phyloP scores from a whole-genome alignment of 768 basidiomycete genomes.

The Rhizopogon vinicolor region DNA sequence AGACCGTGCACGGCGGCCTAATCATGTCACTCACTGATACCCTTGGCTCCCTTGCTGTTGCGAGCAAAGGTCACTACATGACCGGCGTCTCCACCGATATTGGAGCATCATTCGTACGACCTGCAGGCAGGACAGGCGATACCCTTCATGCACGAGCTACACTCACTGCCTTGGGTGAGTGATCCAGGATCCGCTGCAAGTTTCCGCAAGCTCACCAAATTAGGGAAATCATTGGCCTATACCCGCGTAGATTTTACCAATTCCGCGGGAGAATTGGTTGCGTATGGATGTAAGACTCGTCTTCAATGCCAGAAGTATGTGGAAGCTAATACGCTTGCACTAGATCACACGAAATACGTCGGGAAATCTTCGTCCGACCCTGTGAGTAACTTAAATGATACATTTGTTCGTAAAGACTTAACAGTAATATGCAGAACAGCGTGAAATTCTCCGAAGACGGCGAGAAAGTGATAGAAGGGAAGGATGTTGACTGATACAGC shows the following conservation, averaged over 20 bases:
- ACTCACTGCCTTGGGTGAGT: slow-evolving; percentile 64
- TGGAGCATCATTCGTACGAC: slow-evolving; percentile 71
- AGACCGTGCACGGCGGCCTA: slow-evolving; percentile 76
- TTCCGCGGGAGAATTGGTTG: slow-evolving; percentile 62
- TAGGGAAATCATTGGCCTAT: slow-evolving; percentile 78
- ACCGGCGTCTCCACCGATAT: slow-evolving; percentile 87
- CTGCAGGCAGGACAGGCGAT: slow-evolving; percentile 70
- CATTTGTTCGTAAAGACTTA: neutral
- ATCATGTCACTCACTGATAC: slow-evolving; percentile 82
- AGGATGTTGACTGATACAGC: slow-evolving; percentile 36
- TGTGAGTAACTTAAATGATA: slow-evolving; percentile 20
- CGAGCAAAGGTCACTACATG: slow-evolving; percentile 79
- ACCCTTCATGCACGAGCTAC: slow-evolving; percentile 58
- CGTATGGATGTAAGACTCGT: slow-evolving; percentile 66
- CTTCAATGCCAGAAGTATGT: neutral
- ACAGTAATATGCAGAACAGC: slow-evolving; percentile 47
- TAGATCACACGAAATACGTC: slow-evolving; percentile 85
- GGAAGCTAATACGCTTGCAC: slow-evolving; percentile 1
- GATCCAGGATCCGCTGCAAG: neutral
- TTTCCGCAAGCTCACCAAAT: neutral
- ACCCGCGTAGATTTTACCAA: slow-evolving; percentile 75
- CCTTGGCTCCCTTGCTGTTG: slow-evolving; percentile 79
- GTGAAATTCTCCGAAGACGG: slow-evolving; percentile 80
- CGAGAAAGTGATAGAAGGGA: slow-evolving; percentile 61
- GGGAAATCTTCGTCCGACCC: slow-evolving; percentile 55